phyloP scores from a whole-genome alignment of 208 protist species.

The Acanthamoeba polyphaga region DNA sequence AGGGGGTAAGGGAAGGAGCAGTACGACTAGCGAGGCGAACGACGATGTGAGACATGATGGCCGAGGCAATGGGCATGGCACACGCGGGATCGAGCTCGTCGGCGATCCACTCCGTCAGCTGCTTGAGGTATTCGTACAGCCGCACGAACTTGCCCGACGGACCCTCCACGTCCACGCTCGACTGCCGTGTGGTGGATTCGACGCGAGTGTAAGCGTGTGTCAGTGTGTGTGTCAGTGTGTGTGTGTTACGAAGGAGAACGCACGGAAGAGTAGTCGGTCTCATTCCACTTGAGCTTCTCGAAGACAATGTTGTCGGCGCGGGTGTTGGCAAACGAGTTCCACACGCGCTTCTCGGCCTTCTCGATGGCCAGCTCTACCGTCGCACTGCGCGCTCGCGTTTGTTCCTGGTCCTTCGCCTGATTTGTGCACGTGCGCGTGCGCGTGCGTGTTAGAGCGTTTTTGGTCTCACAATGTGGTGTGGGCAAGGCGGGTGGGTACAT shows the following conservation, averaged over 20 bases:
- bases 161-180: background rate
- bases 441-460: too few relatives aligned
- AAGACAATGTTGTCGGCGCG: conserved; percentile 3
- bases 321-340: background rate
- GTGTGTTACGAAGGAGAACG: background rate
- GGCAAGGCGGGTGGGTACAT: background rate
- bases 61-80: background rate
- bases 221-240: background rate
- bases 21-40: background rate
- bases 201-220: too few relatives aligned
- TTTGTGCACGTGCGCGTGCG: too few relatives aligned
- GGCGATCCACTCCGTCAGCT: background rate
- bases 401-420: background rate
- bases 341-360: background rate
- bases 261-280: background rate
- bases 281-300: conserved; percentile 11
- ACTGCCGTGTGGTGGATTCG: background rate
- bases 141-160: conserved; percentile 14
- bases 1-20: background rate
- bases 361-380: background rate
- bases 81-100: background rate
- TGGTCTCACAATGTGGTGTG: too few relatives aligned
- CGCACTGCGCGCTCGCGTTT: background rate
- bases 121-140: background rate
- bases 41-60: background rate